These are phyloP conservation scores for Cordyceps pruinosa DNA, from an alignment of 2,329 filamentous ascomycete species.

Conservation along the genomic window DNA sequence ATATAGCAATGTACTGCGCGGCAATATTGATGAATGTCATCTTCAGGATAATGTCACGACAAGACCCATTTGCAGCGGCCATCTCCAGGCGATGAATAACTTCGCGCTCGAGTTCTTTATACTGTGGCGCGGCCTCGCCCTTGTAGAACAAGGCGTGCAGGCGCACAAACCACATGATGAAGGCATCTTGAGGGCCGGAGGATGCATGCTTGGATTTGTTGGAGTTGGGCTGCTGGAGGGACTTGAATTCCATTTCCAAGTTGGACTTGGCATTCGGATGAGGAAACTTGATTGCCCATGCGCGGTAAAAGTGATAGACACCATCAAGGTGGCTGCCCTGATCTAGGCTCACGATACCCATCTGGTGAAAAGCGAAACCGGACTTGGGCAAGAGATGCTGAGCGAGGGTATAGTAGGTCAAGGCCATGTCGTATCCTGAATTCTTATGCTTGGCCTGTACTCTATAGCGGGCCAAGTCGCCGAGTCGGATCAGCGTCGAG, in stretches of 20 bases:
- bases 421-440: constrained; percentile 69
- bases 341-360: constrained; percentile 76
- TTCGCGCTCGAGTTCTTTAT: constrained; percentile 77
- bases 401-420: constrained; percentile 80
- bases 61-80: constrained; percentile 61
- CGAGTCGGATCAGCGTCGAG: constrained; percentile 75
- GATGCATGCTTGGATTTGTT: constrained; percentile 30
- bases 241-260: constrained; percentile 68
- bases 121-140: constrained; percentile 65
- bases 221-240: constrained; percentile 35
- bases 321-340: constrained; percentile 75
- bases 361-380: constrained; percentile 81
- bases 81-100: constrained; percentile 71
- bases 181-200: constrained; percentile 49
- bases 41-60: constrained; percentile 63
- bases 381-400: constrained; percentile 70
- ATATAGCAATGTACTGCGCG: constrained; percentile 63
- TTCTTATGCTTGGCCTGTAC: constrained; percentile 65
- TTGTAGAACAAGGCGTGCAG: constrained; percentile 81
- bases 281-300: constrained; percentile 66
- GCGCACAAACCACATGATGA: constrained; percentile 76
- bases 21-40: constrained; percentile 82
- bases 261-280: constrained; percentile 70
- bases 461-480: constrained; percentile 85
- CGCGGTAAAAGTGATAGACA: constrained; percentile 84